Base-by-base conservation (phyloP, 2,329 filamentous ascomycete genomes). In the Pyrenophora tritici-repentis region DNA sequence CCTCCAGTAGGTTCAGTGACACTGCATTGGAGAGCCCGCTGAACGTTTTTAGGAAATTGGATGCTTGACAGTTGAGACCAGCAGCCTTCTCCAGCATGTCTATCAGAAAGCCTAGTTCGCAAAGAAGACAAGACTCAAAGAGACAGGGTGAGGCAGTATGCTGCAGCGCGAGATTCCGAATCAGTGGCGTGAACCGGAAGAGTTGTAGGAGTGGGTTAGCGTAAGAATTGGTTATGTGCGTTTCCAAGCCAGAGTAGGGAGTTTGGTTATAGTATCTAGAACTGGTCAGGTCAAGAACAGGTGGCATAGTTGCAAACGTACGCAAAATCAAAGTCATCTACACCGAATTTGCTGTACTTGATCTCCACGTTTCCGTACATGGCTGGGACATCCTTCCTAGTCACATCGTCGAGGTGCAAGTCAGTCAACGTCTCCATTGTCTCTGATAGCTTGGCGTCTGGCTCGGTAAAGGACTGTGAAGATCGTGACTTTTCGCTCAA, bases 321-420 rank as follows among this genome's bases (percentile, higher is more conserved):
- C 86, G 89, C 88, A 75, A 99, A 99, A 73, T 99, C 94, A 72
- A 99, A 99, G 73, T 99, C 95, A 66, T 97, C 93, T n/a, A 99
- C 91, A 16, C 94, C 94, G 73, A 97, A 99, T 70, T 91, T 95
- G 80, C 93, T 97, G 78, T 97, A 99, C 72, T 97, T 97, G 76
- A 99, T 99, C 73, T 97, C 93, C 9, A 97, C 89, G 65, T 91
- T 92, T 58, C 89, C 87, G 73, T 99, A 99, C 78, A 94, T 90
- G 7, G 89, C 83, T 17, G 93, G 89, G 4, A 94, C 88, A 49
- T 96, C 91, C 34, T 88, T 85, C 58, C 90, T 89, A 48, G 88
- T 83, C 58, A 88, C 87, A 34, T 80, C 81, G 55, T 89, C 87
- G 3, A 93, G 78, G 47, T 88, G 86, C 47, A 84, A 78, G 32